Conservation (phyloP, 257 asterid genomes). For the Nicotiana paniculata region DNA sequence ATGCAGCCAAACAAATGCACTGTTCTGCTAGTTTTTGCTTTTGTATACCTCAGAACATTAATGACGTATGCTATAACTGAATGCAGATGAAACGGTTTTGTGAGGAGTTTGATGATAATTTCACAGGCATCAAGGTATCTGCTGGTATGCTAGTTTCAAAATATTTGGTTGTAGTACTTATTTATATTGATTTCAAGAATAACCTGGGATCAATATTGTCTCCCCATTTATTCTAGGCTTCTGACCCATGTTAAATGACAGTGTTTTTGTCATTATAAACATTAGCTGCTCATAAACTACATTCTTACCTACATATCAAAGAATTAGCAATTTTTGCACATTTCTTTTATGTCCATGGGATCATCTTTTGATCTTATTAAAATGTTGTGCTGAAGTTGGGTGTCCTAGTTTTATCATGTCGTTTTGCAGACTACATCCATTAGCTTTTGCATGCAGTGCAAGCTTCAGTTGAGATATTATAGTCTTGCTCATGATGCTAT, state of each 20-base stretch:
- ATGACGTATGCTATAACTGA: slow-evolving; percentile 8
- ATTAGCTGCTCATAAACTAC: background rate
- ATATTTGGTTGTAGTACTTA: background rate
- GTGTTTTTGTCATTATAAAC: background rate
- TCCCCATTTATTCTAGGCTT: background rate
- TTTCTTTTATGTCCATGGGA: background rate
- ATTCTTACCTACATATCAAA: background rate
- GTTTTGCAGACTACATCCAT: background rate
- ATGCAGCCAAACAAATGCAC: background rate
- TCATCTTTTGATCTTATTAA: background rate
- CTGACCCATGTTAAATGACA: background rate
- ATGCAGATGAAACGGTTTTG: slow-evolving; percentile 65
- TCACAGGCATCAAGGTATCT: slow-evolving; percentile 70
- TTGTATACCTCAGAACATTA: background rate
- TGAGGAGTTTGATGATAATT: slow-evolving; percentile 61
- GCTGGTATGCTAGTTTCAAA: slow-evolving; percentile 64
- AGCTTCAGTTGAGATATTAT: background rate
- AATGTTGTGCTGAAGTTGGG: background rate
- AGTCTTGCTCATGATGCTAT: background rate
- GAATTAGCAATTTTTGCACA: background rate
- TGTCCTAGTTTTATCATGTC: background rate
- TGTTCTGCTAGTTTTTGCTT: background rate
- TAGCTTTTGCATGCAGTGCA: background rate
- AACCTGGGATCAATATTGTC: background rate
- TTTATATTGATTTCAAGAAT: slow-evolving; percentile 5